Evolutionary conservation across 2,329 filamentous ascomycete genomes (phyloP).

Genomic region (Pseudogymnoascus sp.): DNA sequence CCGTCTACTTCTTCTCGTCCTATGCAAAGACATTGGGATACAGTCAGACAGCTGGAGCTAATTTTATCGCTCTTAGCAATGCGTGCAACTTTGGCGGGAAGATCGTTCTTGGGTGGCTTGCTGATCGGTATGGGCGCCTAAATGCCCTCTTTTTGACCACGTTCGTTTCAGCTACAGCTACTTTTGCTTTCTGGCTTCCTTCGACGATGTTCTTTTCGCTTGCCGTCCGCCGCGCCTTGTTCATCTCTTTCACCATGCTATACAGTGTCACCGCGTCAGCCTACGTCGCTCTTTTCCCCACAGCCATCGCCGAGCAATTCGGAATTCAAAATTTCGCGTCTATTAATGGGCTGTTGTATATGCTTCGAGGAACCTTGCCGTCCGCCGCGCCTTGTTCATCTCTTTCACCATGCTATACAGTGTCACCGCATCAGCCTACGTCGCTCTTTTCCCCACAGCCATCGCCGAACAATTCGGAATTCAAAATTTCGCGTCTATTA

Average conservation of each 20-base stretch:
- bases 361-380: conserved; percentile 16
- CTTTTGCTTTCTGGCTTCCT: conserved; percentile 26
- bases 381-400: conserved; percentile 23
- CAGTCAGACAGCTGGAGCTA: conserved; percentile 28
- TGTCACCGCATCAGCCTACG: conserved; percentile 32
- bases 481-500: conserved; percentile 18
- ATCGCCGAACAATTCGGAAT: conserved; percentile 20
- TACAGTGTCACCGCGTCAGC: conserved; percentile 33
- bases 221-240: conserved; percentile 17
- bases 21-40: conserved; percentile 33
- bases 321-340: conserved; percentile 18
- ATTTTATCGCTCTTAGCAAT: conserved; percentile 33
- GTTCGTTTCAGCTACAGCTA: conserved; percentile 23
- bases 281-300: conserved; percentile 33
- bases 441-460: conserved; percentile 31
- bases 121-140: conserved; percentile 32
- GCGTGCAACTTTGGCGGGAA: conserved; percentile 32
- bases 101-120: conserved; percentile 30
- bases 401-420: conserved; percentile 30
- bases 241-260: conserved; percentile 27
- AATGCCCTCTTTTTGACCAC: conserved; percentile 31
- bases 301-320: conserved; percentile 21
- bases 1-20: conserved; percentile 32
- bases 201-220: conserved; percentile 10
- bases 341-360: conserved; percentile 21